A percentile compares a stretch with the other conserved stretches of the same genome.
These are phyloP conservation scores for Fusarium nodosum DNA, from an alignment of 2,329 filamentous ascomycete species.

Conservation along the genomic window DNA sequence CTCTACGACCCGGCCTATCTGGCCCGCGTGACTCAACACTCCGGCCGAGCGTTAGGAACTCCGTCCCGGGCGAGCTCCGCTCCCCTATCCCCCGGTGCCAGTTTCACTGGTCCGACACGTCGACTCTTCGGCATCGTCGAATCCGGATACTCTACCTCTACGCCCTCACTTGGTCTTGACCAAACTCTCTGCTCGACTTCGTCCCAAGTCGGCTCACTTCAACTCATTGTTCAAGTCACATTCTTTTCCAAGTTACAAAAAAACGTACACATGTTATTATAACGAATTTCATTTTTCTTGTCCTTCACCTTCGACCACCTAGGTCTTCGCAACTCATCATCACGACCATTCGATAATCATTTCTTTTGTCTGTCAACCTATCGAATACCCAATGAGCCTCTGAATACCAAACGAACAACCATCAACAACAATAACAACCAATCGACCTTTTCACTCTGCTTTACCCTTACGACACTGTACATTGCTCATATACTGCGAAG, in stretches of 20 bases:
- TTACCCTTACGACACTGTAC: slow-evolving; percentile 52
- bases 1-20: slow-evolving; percentile 35
- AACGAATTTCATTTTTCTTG: slow-evolving; percentile 58
- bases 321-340: slow-evolving; percentile 50
- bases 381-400: slow-evolving; percentile 58
- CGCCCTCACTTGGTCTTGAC: slow-evolving; percentile 26
- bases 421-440: slow-evolving; percentile 39
- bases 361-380: slow-evolving; percentile 57
- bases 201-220: slow-evolving; percentile 48
- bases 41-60: slow-evolving; percentile 45
- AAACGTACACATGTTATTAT: slow-evolving; percentile 60
- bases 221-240: slow-evolving; percentile 48
- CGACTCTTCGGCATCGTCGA: slow-evolving; percentile 50
- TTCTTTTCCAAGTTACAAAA: slow-evolving; percentile 49
- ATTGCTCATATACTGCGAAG: slow-evolving; percentile 50
- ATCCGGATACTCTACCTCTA: slow-evolving; percentile 36
- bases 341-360: slow-evolving; percentile 54
- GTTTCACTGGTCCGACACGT: slow-evolving; percentile 50
- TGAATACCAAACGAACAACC: slow-evolving; percentile 55
- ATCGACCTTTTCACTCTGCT: slow-evolving; percentile 46
- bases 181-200: slow-evolving; percentile 44
- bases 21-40: slow-evolving; percentile 46
- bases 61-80: slow-evolving; percentile 51
- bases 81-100: slow-evolving; percentile 50
- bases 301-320: slow-evolving; percentile 51